Conservation (phyloP, 192 early-diverging fungal species). For the Allomyces macrogynus region DNA sequence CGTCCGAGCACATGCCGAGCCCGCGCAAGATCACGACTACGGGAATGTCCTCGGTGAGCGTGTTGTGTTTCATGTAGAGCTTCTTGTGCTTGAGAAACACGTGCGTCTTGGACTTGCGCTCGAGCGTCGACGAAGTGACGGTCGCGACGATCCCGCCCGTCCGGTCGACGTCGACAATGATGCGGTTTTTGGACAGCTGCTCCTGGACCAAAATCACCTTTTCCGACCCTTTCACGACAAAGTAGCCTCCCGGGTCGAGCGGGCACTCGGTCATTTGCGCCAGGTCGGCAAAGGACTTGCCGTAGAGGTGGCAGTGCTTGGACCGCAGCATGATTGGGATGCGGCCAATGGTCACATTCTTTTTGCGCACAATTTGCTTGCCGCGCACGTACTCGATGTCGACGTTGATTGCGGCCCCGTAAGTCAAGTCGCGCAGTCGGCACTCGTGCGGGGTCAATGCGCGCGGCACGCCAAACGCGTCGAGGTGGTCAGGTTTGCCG, state of each 20-base stretch:
- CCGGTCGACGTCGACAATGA: conserved; percentile 75
- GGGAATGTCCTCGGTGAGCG: conserved; percentile 66
- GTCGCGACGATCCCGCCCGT: conserved; percentile 61
- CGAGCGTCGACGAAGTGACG: conserved; percentile 75
- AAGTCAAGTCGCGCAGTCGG: conserved; percentile 85
- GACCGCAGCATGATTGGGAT: conserved; percentile 94
- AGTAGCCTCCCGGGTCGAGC: conserved; percentile 92
- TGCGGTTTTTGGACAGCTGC: conserved; percentile 95
- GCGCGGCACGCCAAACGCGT: conserved; percentile 42
- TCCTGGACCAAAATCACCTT: conserved; percentile 97
- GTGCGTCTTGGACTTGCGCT: conserved; percentile 82
- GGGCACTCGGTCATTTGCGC: conserved; percentile 83
- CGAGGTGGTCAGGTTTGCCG: conserved; percentile 54
- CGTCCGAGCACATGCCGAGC: conserved; percentile 83
- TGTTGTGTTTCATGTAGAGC: conserved; percentile 79
- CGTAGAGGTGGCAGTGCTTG: conserved; percentile 58
- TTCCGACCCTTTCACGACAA: conserved; percentile 85
- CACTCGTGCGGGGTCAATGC: conserved; percentile 87
- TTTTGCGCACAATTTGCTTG: conserved; percentile 53
- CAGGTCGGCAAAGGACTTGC: conserved; percentile 59
- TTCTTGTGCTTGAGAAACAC: conserved; percentile 40
- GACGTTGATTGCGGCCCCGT: conserved; percentile 75
- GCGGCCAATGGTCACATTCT: conserved; percentile 64
- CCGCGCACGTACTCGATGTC: conserved; percentile 84
- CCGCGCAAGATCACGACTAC: conserved; percentile 50